Conservation (phyloP, 345 rosid genomes). For the Capsella bursapastoris region DNA sequence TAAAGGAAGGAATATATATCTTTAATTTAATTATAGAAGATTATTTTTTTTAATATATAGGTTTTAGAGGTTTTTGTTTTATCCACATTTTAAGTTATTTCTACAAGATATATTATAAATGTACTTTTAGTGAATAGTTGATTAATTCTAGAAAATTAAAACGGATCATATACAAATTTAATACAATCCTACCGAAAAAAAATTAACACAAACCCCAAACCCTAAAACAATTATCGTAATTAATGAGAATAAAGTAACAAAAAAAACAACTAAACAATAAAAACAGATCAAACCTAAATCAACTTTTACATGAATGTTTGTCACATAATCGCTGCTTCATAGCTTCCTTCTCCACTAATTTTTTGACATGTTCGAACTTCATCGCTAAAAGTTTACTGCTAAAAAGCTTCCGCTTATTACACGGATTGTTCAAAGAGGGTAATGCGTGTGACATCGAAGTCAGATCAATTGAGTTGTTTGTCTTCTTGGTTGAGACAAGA, state of each 20-base stretch:
- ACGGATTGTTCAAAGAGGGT: background rate
- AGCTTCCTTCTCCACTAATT: background rate
- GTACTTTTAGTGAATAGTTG: too few species aligned
- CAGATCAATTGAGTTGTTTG: background rate
- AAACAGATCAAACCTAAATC: background rate
- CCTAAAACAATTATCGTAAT: background rate
- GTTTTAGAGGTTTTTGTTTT: too few species aligned
- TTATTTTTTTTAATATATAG: too few species aligned
- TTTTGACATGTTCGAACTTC: background rate
- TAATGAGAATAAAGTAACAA: background rate
- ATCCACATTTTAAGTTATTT: too few species aligned
- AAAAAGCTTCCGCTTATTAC: background rate
- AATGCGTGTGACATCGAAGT: constrained; percentile 1
- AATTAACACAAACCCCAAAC: background rate
- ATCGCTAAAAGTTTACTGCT: background rate
- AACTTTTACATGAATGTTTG: background rate
- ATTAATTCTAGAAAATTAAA: too few species aligned
- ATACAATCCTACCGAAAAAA: too few species aligned
- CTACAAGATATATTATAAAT: too few species aligned
- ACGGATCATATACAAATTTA: background rate
- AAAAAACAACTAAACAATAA: background rate
- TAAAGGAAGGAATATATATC: background rate
- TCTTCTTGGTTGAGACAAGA: background rate
- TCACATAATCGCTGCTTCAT: background rate
- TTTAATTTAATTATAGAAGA: background rate